Conservation (phyloP, 495 filamentous ascomycete species). For the Chaetomium fimeti region DNA sequence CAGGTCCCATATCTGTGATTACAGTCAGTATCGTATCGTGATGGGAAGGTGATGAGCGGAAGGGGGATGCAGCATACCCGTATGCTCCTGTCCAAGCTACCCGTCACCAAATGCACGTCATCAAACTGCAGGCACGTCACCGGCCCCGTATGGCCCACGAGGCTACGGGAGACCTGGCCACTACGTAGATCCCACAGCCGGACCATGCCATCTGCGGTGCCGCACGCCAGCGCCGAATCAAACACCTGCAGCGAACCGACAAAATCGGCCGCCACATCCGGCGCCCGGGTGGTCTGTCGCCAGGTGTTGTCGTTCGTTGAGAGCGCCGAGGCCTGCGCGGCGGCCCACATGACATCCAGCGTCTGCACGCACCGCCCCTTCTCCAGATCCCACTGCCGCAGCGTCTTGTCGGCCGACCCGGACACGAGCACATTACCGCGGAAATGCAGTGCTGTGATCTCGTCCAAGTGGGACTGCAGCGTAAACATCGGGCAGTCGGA, state of each 20-base stretch:
- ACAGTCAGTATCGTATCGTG: neutral
- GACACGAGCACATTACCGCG: conserved; percentile 85
- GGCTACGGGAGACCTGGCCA: conserved; percentile 91
- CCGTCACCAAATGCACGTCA: conserved; percentile 91
- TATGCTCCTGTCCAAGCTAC: conserved; percentile 89
- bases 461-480: conserved; percentile 85
- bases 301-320: conserved; percentile 55
- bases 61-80: conserved; percentile 57
- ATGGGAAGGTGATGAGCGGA: conserved; percentile 23
- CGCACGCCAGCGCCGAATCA: conserved; percentile 94
- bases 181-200: conserved; percentile 94
- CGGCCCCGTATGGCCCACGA: conserved; percentile 94
- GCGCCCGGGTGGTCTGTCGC: conserved; percentile 55
- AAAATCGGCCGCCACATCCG: conserved; percentile 73
- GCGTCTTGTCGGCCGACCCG: conserved; percentile 93
- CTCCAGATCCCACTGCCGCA: conserved; percentile 95
- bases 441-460: conserved; percentile 93
- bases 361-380: conserved; percentile 97
- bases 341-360: conserved; percentile 97
- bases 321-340: conserved; percentile 80
- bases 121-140: conserved; percentile 97
- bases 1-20: conserved; percentile 92
- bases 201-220: conserved; percentile 97
- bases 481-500: conserved; percentile 84
- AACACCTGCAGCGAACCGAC: conserved; percentile 95